Conservation (phyloP, 1,284 basidiomycete genomes). For the Sanguinoderma infundibulare region DNA sequence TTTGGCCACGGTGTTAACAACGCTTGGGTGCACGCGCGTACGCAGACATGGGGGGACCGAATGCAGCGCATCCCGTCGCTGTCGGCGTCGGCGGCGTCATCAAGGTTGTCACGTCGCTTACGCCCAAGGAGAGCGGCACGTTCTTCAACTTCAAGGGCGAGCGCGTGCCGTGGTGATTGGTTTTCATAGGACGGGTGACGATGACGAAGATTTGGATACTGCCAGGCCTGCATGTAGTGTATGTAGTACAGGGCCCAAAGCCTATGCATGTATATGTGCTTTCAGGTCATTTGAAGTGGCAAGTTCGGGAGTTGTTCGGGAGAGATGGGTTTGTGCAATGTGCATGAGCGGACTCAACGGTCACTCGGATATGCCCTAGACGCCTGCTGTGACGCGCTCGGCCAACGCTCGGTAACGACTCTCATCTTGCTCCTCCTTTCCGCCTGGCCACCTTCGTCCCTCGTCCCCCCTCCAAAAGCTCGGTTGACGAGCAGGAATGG, state of each 20-base stretch:
- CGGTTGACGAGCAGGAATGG: constrained; percentile 13
- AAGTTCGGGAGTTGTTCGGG: too few relatives aligned
- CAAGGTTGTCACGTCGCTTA: neutral
- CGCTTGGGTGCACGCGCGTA: neutral
- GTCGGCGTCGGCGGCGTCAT: constrained; percentile 4
- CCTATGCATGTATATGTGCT: too few relatives aligned
- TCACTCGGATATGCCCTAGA: too few relatives aligned
- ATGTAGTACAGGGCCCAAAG: too few relatives aligned
- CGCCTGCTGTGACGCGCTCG: too few relatives aligned
- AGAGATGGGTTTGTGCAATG: too few relatives aligned
- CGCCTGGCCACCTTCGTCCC: neutral
- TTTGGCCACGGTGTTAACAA: neutral
- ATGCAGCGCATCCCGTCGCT: neutral
- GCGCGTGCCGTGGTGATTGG: neutral
- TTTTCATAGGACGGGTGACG: too few relatives aligned
- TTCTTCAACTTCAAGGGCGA: constrained; percentile 6
- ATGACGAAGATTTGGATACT: too few relatives aligned
- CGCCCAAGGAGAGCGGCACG: constrained; percentile 2
- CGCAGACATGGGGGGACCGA: constrained; percentile 2
- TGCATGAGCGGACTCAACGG: too few relatives aligned
- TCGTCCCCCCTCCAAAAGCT: constrained; percentile 6
- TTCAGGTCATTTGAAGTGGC: too few relatives aligned
- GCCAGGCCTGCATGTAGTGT: too few relatives aligned
- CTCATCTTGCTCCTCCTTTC: neutral
- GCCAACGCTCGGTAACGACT: too few relatives aligned